Base-by-base conservation (phyloP, 139 green algal species). In the Chlorella vulgaris region DNA sequence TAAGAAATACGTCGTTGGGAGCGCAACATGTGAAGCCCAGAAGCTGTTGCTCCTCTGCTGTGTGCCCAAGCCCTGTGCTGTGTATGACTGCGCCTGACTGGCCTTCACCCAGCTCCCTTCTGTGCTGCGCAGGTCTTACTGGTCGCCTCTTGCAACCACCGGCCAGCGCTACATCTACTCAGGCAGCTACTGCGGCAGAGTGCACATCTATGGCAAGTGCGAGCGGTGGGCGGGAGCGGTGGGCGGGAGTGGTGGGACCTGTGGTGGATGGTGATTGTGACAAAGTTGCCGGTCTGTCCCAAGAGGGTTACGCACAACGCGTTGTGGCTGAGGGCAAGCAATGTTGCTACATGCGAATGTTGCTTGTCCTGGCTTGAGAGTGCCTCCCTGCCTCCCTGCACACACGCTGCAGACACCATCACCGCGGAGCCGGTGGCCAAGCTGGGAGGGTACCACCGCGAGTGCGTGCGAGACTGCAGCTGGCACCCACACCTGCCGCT, bases 121-220 rank as follows among this genome's bases (percentile, higher is more conserved):
- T 35, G 38, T 69, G 18, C 8, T 61, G 28, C 55, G 36, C 53
- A 79, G 96, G 5, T 90, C 92, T 18, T 98, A 99, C 90, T 98
- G 95, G 73, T 91, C 85, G 21, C 92, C 93, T 21, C 38, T 58
- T 0, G 53, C 87, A 60, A 93, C 87, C 62, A 98, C 94, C 7
- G 96, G 93, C 3, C 94, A 98, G 86, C 88, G 94, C 60, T 98
- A 91, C 88, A 91, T 99, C 53, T 98, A 98, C 88, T 87, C 89
- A 22, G 96, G 96, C 19, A 93, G 83, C 26, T 80, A 84, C 29
- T 86, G 93, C 40, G 94, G 94, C 33, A 69, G 33, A 1, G 84
- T 97, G 26, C 84, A 88, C 76, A 89, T 98, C 26, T 98, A 91
- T 13, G 74, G 39, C 70, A 55, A 13, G 74, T 7, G 15, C 33